A percentile compares a stretch with the other conserved stretches of the same genome.
phyloP scores from a whole-genome alignment of 257 asterid genomes.

The Solanum chiquidenum region DNA sequence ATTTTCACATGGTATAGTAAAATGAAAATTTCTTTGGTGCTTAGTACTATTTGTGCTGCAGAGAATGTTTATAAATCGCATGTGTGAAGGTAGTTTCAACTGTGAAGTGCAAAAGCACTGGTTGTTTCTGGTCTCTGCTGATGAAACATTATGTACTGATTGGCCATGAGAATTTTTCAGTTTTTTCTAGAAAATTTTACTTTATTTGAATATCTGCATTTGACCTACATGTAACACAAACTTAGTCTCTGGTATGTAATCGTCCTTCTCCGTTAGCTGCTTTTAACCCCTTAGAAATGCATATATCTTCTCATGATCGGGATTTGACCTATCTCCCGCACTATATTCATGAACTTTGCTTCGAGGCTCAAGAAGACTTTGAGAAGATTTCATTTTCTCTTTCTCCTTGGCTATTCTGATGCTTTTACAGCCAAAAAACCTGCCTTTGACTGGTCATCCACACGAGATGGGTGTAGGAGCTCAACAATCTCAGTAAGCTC shows the following conservation, averaged over 20 bases:
- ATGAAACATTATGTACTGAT: not conserved
- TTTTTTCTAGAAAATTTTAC: not conserved
- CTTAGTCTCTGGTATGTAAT: constrained; percentile 61
- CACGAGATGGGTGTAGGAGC: constrained; percentile 42
- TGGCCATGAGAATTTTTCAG: not conserved
- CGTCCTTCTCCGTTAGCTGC: constrained; percentile 66
- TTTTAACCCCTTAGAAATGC: constrained; percentile 46
- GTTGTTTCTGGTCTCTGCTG: constrained; percentile 24
- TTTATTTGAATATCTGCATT: not conserved
- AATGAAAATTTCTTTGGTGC: not conserved
- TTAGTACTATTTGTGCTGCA: not conserved
- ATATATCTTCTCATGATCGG: constrained; percentile 49
- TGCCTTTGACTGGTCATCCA: constrained; percentile 51
- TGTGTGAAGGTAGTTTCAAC: not conserved
- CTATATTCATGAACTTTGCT: constrained; percentile 58
- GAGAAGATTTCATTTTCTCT: constrained; percentile 35
- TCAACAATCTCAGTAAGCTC: constrained; percentile 55
- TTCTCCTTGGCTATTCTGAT: constrained; percentile 46
- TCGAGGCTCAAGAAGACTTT: constrained; percentile 37
- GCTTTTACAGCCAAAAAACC: constrained; percentile 50
- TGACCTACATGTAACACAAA: constrained; percentile 61
- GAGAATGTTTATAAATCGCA: not conserved
- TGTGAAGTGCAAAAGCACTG: constrained; percentile 4
- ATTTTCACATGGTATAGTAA: not conserved
- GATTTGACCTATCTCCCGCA: constrained; percentile 81